Conservation (phyloP, 352 stramenopile species). For the Achlya hypogyna region DNA sequence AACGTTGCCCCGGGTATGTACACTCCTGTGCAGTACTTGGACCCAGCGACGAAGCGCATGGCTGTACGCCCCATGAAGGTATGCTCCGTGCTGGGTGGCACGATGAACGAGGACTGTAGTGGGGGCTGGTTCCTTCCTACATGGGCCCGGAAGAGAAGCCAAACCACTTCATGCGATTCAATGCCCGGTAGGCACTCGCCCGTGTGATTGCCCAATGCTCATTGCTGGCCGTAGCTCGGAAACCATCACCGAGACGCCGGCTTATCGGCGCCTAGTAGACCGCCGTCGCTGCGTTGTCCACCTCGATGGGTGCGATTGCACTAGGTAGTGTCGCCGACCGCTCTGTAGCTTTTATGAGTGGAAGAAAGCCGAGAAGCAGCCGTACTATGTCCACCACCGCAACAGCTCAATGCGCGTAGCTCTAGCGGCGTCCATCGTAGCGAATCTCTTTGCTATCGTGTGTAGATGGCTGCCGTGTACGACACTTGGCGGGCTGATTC, state of each 20-base stretch:
- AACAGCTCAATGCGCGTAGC: neutral
- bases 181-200: conserved; percentile 40
- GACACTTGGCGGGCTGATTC: conserved; percentile 60
- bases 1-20: conserved; percentile 11
- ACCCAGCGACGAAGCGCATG: neutral
- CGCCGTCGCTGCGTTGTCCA: conserved; percentile 71
- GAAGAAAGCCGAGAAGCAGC: conserved; percentile 83
- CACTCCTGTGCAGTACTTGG: conserved; percentile 6
- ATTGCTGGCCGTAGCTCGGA: conserved; percentile 38
- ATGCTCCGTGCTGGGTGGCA: neutral
- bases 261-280: conserved; percentile 63
- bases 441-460: too few species aligned
- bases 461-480: conserved; percentile 77
- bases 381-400: conserved; percentile 74
- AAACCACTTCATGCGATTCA: conserved; percentile 84
- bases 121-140: conserved; percentile 74
- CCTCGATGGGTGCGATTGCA: conserved; percentile 47
- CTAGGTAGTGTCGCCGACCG: neutral
- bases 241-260: conserved; percentile 54
- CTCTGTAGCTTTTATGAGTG: conserved; percentile 80
- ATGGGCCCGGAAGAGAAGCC: conserved; percentile 62
- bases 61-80: conserved; percentile 11
- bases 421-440: too few species aligned
- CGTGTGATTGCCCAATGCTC: neutral
- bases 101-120: conserved; percentile 26